phyloP scores from a whole-genome alignment of 768 basidiomycete genomes.

The Boletus vermiculosoides region DNA sequence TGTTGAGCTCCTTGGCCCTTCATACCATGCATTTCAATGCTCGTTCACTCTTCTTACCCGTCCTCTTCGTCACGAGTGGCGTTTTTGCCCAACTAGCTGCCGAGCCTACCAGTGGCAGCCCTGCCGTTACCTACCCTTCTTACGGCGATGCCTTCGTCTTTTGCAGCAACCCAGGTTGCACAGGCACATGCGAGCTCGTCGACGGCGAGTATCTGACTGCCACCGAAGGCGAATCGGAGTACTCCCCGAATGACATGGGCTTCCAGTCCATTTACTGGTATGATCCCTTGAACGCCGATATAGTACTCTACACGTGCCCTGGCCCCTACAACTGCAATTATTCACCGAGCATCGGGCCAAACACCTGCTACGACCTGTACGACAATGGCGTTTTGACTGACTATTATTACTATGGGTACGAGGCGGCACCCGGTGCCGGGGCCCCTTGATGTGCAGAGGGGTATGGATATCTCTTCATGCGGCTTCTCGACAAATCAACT shows the following conservation, averaged over 20 bases:
- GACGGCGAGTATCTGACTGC: too few relatives aligned
- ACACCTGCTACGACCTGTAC: neutral
- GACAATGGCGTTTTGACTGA: neutral
- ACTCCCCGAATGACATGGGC: neutral
- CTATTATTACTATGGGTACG: neutral
- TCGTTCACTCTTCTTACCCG: neutral
- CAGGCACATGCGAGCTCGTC: neutral
- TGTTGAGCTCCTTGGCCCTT: neutral
- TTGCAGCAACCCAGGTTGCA: neutral
- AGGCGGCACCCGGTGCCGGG: too few relatives aligned
- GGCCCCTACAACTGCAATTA: neutral
- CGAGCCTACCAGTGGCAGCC: neutral
- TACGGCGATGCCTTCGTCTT: neutral
- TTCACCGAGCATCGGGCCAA: neutral
- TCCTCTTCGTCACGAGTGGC: neutral
- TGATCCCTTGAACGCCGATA: neutral
- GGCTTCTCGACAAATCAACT: neutral
- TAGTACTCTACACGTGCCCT: neutral
- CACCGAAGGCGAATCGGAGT: neutral
- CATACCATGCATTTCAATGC: neutral
- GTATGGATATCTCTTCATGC: neutral
- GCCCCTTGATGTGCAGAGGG: neutral
- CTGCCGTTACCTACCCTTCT: neutral
- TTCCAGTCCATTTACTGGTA: neutral
- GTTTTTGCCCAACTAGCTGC: neutral